Evolutionary conservation across 179 eudicot species (phyloP).

Genomic region (Corrigiola litoralis): DNA sequence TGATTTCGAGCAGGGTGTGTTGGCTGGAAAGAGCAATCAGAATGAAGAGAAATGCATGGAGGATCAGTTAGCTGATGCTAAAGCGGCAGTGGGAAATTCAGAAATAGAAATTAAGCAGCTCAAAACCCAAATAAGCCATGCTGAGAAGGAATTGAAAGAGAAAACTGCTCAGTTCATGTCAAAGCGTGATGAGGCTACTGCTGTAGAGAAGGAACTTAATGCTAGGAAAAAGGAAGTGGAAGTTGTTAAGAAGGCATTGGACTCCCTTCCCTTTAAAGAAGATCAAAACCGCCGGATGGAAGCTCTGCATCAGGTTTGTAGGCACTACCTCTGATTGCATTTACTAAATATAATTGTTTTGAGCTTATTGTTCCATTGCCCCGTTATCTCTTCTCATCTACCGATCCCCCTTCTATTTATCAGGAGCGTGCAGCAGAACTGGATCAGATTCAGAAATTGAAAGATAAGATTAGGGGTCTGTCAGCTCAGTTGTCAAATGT

Average conservation of each 20-base stretch:
- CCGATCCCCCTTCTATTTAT: conserved; percentile 6
- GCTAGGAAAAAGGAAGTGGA: conserved; percentile 64
- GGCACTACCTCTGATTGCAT: not conserved
- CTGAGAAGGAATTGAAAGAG: conserved; percentile 84
- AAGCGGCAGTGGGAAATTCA: conserved; percentile 75
- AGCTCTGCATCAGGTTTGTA: conserved; percentile 57
- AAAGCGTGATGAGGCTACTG: conserved; percentile 75
- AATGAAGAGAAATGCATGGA: conserved; percentile 93
- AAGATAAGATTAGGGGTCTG: conserved; percentile 61
- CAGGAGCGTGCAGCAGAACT: conserved; percentile 74
- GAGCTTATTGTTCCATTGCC: not conserved
- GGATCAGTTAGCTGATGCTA: conserved; percentile 94
- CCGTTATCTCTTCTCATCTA: not conserved
- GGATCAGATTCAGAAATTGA: conserved; percentile 66
- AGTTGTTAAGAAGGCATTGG: conserved; percentile 49
- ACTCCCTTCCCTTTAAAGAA: conserved; percentile 66
- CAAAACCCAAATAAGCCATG: conserved; percentile 68
- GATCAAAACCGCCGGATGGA: conserved; percentile 60
- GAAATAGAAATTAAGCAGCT: conserved; percentile 89
- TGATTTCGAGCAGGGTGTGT: conserved; percentile 61
- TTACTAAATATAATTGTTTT: not conserved
- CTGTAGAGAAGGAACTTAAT: conserved; percentile 70
- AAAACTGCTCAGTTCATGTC: conserved; percentile 60
- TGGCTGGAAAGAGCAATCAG: conserved; percentile 90
- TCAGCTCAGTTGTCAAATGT: conserved; percentile 70